These are phyloP conservation scores for Elsinoe perseae DNA, from an alignment of 2,329 filamentous ascomycete species.

Conservation along the genomic window DNA sequence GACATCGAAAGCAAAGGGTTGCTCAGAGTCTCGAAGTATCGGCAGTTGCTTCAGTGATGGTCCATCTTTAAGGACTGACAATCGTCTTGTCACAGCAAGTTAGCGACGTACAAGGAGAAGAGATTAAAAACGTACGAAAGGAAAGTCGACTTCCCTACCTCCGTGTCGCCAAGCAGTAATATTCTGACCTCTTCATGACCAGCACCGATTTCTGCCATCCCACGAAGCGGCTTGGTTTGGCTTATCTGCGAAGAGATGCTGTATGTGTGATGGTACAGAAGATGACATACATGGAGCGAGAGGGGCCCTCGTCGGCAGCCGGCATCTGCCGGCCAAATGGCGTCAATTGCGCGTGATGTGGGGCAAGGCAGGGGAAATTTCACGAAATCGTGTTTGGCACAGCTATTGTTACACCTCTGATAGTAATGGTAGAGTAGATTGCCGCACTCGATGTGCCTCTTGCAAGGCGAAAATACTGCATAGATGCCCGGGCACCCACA, in stretches of 20 bases:
- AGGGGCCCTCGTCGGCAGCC: neutral
- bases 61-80: conserved; percentile 20
- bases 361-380: conserved; percentile 12
- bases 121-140: conserved; percentile 44
- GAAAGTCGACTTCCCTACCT: conserved; percentile 56
- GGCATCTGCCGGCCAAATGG: conserved; percentile 5
- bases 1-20: conserved; percentile 54
- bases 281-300: neutral
- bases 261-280: neutral
- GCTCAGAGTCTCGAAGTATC: conserved; percentile 46
- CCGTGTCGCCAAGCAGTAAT: conserved; percentile 51
- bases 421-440: neutral
- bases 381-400: neutral
- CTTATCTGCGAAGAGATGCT: neutral
- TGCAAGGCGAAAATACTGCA: neutral
- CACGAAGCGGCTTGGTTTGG: too few relatives aligned
- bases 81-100: conserved; percentile 21
- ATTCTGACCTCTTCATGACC: conserved; percentile 39
- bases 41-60: conserved; percentile 27
- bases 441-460: neutral
- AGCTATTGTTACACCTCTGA: neutral
- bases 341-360: neutral
- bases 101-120: neutral
- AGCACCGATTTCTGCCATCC: conserved; percentile 6
- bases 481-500: neutral